Base-by-base conservation (phyloP, 306 rosid genomes). In the Datisca glomerata region DNA sequence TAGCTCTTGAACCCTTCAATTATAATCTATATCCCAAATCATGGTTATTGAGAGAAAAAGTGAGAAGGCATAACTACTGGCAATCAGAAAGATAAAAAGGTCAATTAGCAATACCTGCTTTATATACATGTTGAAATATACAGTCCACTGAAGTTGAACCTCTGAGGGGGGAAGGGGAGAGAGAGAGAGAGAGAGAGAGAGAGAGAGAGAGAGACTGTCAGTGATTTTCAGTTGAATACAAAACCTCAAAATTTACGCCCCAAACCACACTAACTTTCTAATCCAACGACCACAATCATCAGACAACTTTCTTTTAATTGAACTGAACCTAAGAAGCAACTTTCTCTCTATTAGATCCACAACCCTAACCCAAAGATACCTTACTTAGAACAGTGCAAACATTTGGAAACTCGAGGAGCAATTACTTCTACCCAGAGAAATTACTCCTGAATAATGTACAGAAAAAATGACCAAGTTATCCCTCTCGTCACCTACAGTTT, bases 1-100 rank as follows among this genome's bases (percentile, higher is more conserved):
- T 89, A 89, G 73, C 98, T 89, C 86, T 80, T 89, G 67, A 80
- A 89, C 54, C 95, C 95, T 59, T 89, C 98, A 24, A 89, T 89
- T 54, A 80, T 66, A 60, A 89, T 64, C 98, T 89, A 56, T 1
- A 53, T 19, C 15, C 18, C 47, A 41, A 41, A 49, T 7, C 47
- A 42, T 11, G 37, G 24, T 56, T 21, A 49, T 41, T 34, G 14
- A 48, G 34, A 23, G 11, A 28, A 6, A 41, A 61, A 32, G 20
- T 48, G 14, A 47, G 46, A 28, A 29, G 17, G 27, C 33, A 59
- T 12, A 12, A n/a, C 19, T 2, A 51, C 43, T 5, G 24, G n/a
- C 2, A n/a, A 20, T 5, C 6, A 15, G 16, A 2, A 18, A 17
- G 46, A 42, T 34, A 12, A 28, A 8, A 46, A 5, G 4, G 31